These are phyloP conservation scores for Coemansia sp. DNA, from an alignment of 192 early-diverging fungal genomes.

Conservation along the genomic window DNA sequence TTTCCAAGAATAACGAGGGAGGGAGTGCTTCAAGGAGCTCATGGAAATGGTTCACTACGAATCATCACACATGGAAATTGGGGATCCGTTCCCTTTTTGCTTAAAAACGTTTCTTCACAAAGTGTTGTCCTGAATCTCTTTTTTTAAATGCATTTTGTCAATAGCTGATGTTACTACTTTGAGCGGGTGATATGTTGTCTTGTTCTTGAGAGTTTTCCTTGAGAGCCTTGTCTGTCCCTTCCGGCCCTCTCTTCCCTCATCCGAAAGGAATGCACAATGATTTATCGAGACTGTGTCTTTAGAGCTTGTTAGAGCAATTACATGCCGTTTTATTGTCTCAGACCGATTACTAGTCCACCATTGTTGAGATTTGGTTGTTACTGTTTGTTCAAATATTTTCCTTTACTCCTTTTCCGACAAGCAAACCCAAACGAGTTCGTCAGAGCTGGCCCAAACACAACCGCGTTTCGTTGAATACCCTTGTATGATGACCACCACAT, in stretches of 20 bases:
- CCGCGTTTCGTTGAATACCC: no score
- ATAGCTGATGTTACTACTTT: neutral
- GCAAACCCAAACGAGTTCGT: no score
- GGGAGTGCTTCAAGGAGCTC: neutral
- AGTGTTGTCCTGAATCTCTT: neutral
- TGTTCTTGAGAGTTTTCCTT: neutral
- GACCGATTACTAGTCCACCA: neutral
- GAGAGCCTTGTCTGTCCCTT: neutral
- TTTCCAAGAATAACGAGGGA: conserved; percentile 2
- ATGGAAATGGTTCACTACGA: neutral
- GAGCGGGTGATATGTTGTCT: neutral
- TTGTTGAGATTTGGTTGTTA: no score
- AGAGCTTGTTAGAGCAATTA: neutral
- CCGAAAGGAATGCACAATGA: neutral
- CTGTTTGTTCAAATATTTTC: no score
- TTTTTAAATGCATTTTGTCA: neutral
- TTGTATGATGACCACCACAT: no score
- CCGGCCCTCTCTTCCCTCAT: neutral
- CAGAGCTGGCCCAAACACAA: no score
- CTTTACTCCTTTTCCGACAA: no score
- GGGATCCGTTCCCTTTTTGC: neutral
- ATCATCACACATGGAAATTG: neutral
- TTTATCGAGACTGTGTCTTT: neutral
- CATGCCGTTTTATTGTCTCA: neutral
- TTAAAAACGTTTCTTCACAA: neutral